These are phyloP conservation scores for Mortierella sp. DNA, from an alignment of 371 early-diverging fungal species.

Conservation along the genomic window DNA sequence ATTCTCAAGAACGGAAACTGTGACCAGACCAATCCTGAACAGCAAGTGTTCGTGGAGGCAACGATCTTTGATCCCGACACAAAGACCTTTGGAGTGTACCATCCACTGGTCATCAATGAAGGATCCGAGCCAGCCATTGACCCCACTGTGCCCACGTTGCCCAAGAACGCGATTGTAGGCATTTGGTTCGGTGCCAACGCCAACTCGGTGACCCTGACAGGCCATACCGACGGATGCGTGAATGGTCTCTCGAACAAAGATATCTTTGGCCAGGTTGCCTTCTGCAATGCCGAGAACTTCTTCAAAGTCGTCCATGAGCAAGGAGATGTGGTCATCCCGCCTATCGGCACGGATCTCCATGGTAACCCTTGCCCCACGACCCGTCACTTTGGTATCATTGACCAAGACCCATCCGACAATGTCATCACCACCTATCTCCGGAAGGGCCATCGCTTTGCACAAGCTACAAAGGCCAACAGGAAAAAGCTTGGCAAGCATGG, in stretches of 20 bases:
- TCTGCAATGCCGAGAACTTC: conserved; percentile 21
- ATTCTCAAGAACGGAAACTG: conserved; percentile 48
- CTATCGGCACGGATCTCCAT: conserved; percentile 11
- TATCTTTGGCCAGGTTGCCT: conserved; percentile 28
- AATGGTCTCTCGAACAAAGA: conserved; percentile 29
- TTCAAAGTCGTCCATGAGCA: conserved; percentile 17
- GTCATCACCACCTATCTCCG: conserved; percentile 40
- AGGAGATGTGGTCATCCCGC: conserved; percentile 7
- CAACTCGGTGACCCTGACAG: conserved; percentile 26
- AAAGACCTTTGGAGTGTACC: conserved; percentile 31
- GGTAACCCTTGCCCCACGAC: conserved; percentile 28
- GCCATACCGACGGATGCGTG: conserved; percentile 12
- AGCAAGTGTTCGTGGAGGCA: conserved; percentile 42
- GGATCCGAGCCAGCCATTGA: conserved; percentile 20
- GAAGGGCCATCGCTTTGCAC: conserved; percentile 15
- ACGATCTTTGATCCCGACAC: conserved; percentile 30
- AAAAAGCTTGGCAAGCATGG: conserved; percentile 6
- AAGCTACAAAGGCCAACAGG: conserved; percentile 21
- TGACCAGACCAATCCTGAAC: conserved; percentile 27
- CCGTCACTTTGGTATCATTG: conserved; percentile 37
- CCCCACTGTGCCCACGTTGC: conserved; percentile 15
- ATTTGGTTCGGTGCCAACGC: conserved; percentile 32
- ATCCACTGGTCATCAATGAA: conserved; percentile 41
- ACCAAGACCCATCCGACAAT: conserved; percentile 40
- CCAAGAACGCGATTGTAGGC: conserved; percentile 18